phyloP scores from a whole-genome alignment of 2,329 filamentous ascomycete genomes.

The Elsinoe arachidis region DNA sequence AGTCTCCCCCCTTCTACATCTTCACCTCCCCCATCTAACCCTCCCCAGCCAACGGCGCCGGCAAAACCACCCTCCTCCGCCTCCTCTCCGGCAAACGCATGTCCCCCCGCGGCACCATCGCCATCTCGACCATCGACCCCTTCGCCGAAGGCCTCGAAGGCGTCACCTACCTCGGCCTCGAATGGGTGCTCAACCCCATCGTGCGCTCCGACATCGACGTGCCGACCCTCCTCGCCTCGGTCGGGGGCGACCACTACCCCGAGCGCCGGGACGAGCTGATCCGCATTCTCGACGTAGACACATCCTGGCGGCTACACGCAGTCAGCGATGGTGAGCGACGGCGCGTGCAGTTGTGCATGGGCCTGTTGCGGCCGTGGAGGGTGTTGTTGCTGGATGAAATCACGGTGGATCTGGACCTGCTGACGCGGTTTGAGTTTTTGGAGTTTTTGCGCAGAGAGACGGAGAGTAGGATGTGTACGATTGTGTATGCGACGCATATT shows the following conservation, averaged over 20 bases:
- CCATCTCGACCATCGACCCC: constrained; percentile 75
- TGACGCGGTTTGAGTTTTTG: constrained; percentile 77
- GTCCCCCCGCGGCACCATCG: constrained; percentile 65
- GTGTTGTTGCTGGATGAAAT: constrained; percentile 91
- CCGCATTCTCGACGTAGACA: constrained; percentile 81
- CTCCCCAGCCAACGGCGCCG: constrained; percentile 72
- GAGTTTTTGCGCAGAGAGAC: constrained; percentile 82
- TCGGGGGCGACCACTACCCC: constrained; percentile 78
- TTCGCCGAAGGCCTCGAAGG: constrained; percentile 86
- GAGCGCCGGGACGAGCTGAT: constrained; percentile 80
- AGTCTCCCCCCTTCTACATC: too few relatives aligned
- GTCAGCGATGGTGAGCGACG: constrained; percentile 88
- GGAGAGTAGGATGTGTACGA: constrained; percentile 69
- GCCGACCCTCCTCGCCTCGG: constrained; percentile 68
- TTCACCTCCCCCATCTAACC: too few relatives aligned
- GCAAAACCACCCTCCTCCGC: constrained; percentile 92
- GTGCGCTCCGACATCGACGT: constrained; percentile 94
- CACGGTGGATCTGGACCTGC: constrained; percentile 88
- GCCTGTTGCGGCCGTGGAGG: constrained; percentile 80
- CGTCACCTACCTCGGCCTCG: constrained; percentile 91
- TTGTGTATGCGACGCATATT: constrained; percentile 97
- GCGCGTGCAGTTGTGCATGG: constrained; percentile 93
- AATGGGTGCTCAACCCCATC: constrained; percentile 97
- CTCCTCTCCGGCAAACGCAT: constrained; percentile 93
- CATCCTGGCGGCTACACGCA: constrained; percentile 88